phyloP scores from a whole-genome alignment of 2,329 filamentous ascomycete species.

The Raffaelea albimanens region DNA sequence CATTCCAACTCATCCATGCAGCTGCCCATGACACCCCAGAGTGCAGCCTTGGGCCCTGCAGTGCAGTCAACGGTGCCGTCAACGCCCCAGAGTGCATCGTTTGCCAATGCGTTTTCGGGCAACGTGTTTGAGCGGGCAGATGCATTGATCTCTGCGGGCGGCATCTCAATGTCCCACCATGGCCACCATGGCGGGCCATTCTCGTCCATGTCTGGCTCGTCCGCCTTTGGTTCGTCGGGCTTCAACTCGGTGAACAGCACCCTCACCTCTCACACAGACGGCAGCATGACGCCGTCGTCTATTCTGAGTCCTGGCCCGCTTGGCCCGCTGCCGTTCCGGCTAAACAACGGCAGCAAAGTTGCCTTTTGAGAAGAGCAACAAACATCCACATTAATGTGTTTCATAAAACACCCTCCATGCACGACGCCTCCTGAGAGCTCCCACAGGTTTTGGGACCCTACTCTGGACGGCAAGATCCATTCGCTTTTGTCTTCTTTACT shows the following conservation, averaged over 20 bases:
- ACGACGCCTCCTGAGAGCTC: no score
- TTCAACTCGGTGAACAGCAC: slow-evolving; percentile 13
- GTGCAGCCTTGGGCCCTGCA: slow-evolving; percentile 79
- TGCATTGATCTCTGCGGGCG: slow-evolving; percentile 46
- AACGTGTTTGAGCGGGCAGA: slow-evolving; percentile 54
- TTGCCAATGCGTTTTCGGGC: slow-evolving; percentile 43
- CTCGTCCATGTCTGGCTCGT: slow-evolving; percentile 52
- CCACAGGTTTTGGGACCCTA: neutral
- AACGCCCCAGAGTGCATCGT: slow-evolving; percentile 51
- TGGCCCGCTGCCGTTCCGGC: slow-evolving; percentile 18
- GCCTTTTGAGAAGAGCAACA: slow-evolving; percentile 13
- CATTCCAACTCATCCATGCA: no score
- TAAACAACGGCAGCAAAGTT: slow-evolving; percentile 20
- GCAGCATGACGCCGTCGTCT: slow-evolving; percentile 19
- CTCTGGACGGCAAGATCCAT: no score
- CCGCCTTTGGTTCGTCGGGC: slow-evolving; percentile 32
- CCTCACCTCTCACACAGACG: slow-evolving; percentile 16
- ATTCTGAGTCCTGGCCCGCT: slow-evolving; percentile 18
- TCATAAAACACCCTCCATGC: no score
- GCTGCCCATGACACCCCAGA: slow-evolving; percentile 78
- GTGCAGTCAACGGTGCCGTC: slow-evolving; percentile 82
- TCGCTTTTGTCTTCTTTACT: neutral
- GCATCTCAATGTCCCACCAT: slow-evolving; percentile 34
- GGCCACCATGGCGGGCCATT: slow-evolving; percentile 45
- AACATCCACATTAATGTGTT: neutral